Base-by-base conservation (phyloP, 2,329 filamentous ascomycete species). In the Beauveria asiatica region DNA sequence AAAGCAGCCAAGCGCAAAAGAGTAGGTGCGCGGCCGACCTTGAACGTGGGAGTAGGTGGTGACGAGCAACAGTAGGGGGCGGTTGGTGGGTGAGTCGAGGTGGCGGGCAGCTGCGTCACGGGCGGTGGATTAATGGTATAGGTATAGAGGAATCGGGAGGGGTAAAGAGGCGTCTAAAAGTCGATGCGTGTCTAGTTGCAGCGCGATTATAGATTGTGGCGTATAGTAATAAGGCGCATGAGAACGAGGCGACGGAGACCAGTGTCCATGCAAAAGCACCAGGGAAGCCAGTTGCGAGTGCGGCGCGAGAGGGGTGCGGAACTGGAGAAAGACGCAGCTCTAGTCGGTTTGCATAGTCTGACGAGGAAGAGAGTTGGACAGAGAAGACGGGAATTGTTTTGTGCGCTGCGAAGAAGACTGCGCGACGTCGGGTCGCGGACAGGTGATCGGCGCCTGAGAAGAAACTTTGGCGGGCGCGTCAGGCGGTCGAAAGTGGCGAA, bases 291-390 rank as follows among this genome's bases (percentile, higher is more conserved):
- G 48, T 8, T 45, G 56, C 23, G 48, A 49, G 44, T 11, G 42
- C 52, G 44, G 58, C 44, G 51, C 33, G 33, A 13, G 44, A 25
- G 44, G 7, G 23, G 21, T 30, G 52, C 42, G 45, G 46, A 21
- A 49, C 19, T 55, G 50, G 33, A 41, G 19, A 44, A 44, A 41
- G 25, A 56, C 49, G 30, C 30, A 33, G 33, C 13, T 51, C 50
- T 59, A 59, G 57, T 48, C 57, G 49, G 23, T 41, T 16, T 49
- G 42, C 57, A 59, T 54, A 54, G 39, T 59, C 50, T 53, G 50
- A 50, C 42, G 49, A 48, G 27, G 27, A 39, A 41, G 37, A 25
- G 11, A 48, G 49, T 27, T 25, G 39, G 41, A 19, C n/a, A 59
- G 41, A 37, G 27, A 30, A 3, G 41, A 44, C 27, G 49, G n/a